These are phyloP conservation scores for Veloboletus limbatus DNA, from an alignment of 1,284 basidiomycete species.

Conservation along the genomic window DNA sequence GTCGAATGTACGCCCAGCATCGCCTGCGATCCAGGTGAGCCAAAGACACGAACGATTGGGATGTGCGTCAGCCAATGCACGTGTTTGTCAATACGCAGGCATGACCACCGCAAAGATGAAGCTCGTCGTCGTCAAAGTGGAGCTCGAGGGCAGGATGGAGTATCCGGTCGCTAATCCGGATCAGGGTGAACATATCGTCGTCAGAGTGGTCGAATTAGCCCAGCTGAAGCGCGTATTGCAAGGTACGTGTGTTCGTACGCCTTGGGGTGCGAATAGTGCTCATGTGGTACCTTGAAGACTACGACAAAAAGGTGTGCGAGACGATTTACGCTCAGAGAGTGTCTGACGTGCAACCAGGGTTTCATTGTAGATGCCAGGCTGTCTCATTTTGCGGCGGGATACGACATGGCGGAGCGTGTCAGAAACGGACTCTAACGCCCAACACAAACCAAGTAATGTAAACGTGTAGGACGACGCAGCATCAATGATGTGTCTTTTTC, in stretches of 20 bases:
- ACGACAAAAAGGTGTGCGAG: slow-evolving; percentile 52
- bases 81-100: slow-evolving; percentile 42
- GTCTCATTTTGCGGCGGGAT: slow-evolving; percentile 70
- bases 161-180: slow-evolving; percentile 66
- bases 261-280: background rate
- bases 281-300: slow-evolving; percentile 46
- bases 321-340: background rate
- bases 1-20: slow-evolving; percentile 67
- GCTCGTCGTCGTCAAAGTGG: slow-evolving; percentile 63
- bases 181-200: slow-evolving; percentile 81
- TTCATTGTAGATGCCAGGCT: slow-evolving; percentile 78
- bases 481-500: slow-evolving; percentile 54
- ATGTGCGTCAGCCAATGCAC: too few species aligned
- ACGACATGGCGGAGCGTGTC: slow-evolving; percentile 48
- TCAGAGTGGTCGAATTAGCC: slow-evolving; percentile 65
- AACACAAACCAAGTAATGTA: too few species aligned
- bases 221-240: slow-evolving; percentile 61
- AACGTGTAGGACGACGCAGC: background rate
- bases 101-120: slow-evolving; percentile 86
- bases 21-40: slow-evolving; percentile 67
- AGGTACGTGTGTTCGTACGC: slow-evolving; percentile 44
- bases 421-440: slow-evolving; percentile 19
- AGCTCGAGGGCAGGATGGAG: slow-evolving; percentile 57
- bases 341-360: slow-evolving; percentile 41
- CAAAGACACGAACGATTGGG: too few species aligned